A percentile compares a stretch with the other conserved stretches of the same genome.
Conservation (phyloP, 305 asterid genomes). For the Stenogyne calaminthoides region DNA sequence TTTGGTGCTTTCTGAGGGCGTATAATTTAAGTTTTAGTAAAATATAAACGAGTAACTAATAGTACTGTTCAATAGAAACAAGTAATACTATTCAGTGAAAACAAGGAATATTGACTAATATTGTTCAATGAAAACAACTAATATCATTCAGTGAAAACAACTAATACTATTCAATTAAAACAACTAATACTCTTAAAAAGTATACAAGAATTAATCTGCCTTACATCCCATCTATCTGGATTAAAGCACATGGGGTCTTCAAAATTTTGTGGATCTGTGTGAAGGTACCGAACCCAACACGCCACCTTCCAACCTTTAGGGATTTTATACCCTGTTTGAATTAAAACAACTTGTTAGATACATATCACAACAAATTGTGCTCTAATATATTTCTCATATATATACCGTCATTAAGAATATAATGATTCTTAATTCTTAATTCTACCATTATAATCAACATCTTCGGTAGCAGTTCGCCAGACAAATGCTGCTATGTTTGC, state of each 20-base stretch:
- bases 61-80: too few relatives aligned
- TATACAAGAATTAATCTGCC: background rate
- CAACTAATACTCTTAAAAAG: too few relatives aligned
- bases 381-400: too few relatives aligned
- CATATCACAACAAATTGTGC: background rate
- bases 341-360: background rate
- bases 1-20: slow-evolving; percentile 36
- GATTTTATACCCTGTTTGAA: slow-evolving; percentile 48
- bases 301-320: slow-evolving; percentile 61
- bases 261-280: slow-evolving; percentile 50
- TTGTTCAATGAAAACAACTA: too few relatives aligned
- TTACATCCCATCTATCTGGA: slow-evolving; percentile 64
- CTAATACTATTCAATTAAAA: too few relatives aligned
- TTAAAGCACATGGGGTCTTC: slow-evolving; percentile 58
- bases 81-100: too few relatives aligned
- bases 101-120: too few relatives aligned
- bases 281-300: slow-evolving; percentile 58
- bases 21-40: background rate
- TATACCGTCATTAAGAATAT: background rate
- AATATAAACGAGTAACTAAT: background rate
- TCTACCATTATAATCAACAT: slow-evolving; percentile 52
- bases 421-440: background rate
- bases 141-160: too few relatives aligned
- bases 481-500: slow-evolving; percentile 42
- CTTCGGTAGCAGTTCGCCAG: slow-evolving; percentile 46